phyloP scores from a whole-genome alignment of 192 early-diverging fungal genomes.

The Entomortierella lignicola region DNA sequence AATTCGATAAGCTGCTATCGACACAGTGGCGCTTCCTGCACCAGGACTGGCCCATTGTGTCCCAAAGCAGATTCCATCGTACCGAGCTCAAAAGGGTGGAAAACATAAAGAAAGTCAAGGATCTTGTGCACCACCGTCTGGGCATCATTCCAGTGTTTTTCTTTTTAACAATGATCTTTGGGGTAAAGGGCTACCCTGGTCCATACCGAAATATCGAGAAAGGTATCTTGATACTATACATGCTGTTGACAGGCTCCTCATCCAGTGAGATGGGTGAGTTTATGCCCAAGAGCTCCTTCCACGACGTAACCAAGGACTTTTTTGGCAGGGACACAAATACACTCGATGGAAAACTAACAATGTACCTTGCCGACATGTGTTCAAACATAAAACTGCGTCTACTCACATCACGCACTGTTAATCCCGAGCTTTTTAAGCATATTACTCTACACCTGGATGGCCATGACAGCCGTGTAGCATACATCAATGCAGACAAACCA shows the following conservation, averaged over 20 bases:
- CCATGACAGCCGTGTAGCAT: not conserved
- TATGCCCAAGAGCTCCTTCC: slow-evolving; percentile 23
- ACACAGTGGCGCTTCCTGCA: slow-evolving; percentile 10
- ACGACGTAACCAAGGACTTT: slow-evolving; percentile 15
- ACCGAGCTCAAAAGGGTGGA: not conserved
- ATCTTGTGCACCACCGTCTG: not conserved
- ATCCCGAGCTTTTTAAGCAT: slow-evolving; percentile 29
- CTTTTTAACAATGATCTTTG: slow-evolving; percentile 22
- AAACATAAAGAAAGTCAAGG: slow-evolving; percentile 3
- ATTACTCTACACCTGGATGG: slow-evolving; percentile 35
- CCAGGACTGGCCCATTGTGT: slow-evolving; percentile 13
- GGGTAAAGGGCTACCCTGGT: not conserved
- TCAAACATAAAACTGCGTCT: not conserved
- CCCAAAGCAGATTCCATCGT: not conserved
- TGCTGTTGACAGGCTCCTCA: slow-evolving; percentile 20
- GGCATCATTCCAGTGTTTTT: slow-evolving; percentile 23
- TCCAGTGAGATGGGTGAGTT: slow-evolving; percentile 13
- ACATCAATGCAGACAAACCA: slow-evolving; percentile 25
- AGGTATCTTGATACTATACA: slow-evolving; percentile 35
- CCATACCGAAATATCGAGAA: slow-evolving; percentile 12
- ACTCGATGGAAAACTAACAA: slow-evolving; percentile 1
- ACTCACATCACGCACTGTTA: slow-evolving; percentile 1
- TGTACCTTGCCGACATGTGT: not conserved
- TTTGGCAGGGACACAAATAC: slow-evolving; percentile 8
- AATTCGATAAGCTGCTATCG: slow-evolving; percentile 10